Percentiles rank a stretch among this genome's conserved stretches.
Evolutionary conservation across 495 filamentous ascomycete species (phyloP).

Genomic region (Penicillium canescens): DNA sequence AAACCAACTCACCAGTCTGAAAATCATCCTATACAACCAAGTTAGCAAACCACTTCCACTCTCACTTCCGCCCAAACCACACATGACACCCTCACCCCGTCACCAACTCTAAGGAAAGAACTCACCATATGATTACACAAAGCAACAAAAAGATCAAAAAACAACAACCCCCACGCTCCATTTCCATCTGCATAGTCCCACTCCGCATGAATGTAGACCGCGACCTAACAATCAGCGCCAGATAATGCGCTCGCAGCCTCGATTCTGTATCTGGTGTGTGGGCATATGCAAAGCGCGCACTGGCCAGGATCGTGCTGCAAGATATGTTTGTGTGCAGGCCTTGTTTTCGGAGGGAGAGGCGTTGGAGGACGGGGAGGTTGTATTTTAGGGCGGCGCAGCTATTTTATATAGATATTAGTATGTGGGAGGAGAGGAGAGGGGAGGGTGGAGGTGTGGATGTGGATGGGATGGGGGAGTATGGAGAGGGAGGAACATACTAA

Average conservation of each 20-base stretch:
- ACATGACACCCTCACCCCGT: background rate
- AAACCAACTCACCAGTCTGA: constrained; percentile 15
- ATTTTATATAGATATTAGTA: background rate
- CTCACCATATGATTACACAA: constrained; percentile 84
- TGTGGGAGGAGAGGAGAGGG: too few relatives aligned
- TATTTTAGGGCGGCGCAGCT: constrained; percentile 81
- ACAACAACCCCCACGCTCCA: constrained; percentile 82
- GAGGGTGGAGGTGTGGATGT: too few relatives aligned
- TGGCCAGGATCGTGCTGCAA: constrained; percentile 78
- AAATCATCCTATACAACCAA: constrained; percentile 26
- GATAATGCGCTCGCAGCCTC: constrained; percentile 85
- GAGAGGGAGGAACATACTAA: constrained; percentile 48
- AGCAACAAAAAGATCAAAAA: constrained; percentile 92
- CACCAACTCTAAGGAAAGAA: constrained; percentile 8
- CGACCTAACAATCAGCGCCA: constrained; percentile 86
- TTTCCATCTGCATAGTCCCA: constrained; percentile 95
- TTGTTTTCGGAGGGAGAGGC: constrained; percentile 81
- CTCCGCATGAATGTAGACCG: constrained; percentile 86
- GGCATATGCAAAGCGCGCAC: constrained; percentile 83
- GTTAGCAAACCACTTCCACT: background rate
- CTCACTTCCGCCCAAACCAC: too few relatives aligned
- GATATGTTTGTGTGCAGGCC: constrained; percentile 80
- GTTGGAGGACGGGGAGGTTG: constrained; percentile 77
- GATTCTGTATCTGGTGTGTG: constrained; percentile 88
- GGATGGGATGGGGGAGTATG: too few relatives aligned